Percentiles rank a stretch among this genome's conserved stretches.
These are phyloP conservation scores for Diplocarpon mali DNA, from an alignment of 2,329 filamentous ascomycete species.

Conservation along the genomic window DNA sequence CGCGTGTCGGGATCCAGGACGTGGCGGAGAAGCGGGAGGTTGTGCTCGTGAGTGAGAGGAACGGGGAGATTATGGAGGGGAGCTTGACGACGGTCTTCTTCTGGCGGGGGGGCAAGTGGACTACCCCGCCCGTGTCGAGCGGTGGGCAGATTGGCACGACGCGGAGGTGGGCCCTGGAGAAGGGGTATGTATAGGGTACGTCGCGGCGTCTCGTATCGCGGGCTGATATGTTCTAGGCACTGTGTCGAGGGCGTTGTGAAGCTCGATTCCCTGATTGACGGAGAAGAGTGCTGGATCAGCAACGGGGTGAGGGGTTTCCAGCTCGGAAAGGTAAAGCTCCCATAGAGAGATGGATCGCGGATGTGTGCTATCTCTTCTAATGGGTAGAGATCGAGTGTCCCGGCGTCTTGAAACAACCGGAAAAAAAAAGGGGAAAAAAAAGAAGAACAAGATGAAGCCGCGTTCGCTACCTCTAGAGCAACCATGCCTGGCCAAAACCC, in stretches of 20 bases:
- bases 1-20: conserved; percentile 43
- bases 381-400: too few species aligned
- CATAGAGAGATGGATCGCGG: neutral
- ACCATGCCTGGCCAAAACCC: neutral
- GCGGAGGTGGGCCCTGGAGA: conserved; percentile 69
- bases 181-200: conserved; percentile 33
- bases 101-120: conserved; percentile 60
- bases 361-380: neutral
- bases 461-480: neutral
- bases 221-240: conserved; percentile 30
- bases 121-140: conserved; percentile 65
- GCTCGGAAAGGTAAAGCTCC: conserved; percentile 30
- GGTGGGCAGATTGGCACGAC: conserved; percentile 79
- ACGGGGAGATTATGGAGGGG: conserved; percentile 70
- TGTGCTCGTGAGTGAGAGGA: conserved; percentile 52
- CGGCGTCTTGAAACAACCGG: neutral
- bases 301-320: conserved; percentile 78
- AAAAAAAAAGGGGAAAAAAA: neutral
- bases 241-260: conserved; percentile 54
- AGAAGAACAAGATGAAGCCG: neutral
- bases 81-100: conserved; percentile 77
- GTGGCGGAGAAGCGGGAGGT: conserved; percentile 53
- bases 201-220: conserved; percentile 25
- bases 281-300: conserved; percentile 78
- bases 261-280: conserved; percentile 50